phyloP scores from a whole-genome alignment of 129 eudicot species.

The Flaveria bidentis region DNA sequence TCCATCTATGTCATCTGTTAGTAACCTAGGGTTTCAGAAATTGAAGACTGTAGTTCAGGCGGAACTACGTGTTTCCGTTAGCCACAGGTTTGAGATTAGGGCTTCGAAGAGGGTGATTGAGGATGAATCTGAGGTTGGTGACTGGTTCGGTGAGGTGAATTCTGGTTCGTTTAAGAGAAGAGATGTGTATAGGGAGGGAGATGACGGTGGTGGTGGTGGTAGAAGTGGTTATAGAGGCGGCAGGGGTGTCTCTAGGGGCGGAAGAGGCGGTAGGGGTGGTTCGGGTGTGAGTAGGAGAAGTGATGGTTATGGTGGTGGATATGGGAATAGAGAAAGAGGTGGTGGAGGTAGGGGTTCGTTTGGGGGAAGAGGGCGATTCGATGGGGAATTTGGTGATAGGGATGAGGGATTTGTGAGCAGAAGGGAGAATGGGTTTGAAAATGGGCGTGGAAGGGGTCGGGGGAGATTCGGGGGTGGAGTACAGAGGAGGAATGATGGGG shows the following conservation, averaged over 20 bases:
- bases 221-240: conserved; percentile 36
- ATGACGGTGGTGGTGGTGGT: conserved; percentile 33
- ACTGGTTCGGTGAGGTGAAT: conserved; percentile 70
- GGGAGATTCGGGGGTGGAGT: conserved; percentile 27
- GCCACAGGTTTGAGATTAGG: conserved; percentile 36
- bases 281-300: conserved; percentile 28
- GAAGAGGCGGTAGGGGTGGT: conserved; percentile 36
- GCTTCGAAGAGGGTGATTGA: conserved; percentile 66
- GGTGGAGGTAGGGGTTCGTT: conserved; percentile 36
- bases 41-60: conserved; percentile 7
- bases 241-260: background rate
- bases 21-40: conserved; percentile 34
- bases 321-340: conserved; percentile 42
- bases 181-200: conserved; percentile 41
- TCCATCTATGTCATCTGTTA: conserved; percentile 38
- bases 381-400: conserved; percentile 33
- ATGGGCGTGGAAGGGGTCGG: conserved; percentile 26
- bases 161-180: conserved; percentile 42
- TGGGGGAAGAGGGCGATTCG: conserved; percentile 44
- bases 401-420: conserved; percentile 23
- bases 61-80: background rate
- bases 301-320: conserved; percentile 23
- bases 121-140: conserved; percentile 72
- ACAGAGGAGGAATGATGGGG: conserved; percentile 28
- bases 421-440: conserved; percentile 31